A percentile compares a stretch with the other conserved stretches of the same genome.
Conservation (phyloP, 2,329 filamentous ascomycete genomes). For the Colletotrichum simmondsii region DNA sequence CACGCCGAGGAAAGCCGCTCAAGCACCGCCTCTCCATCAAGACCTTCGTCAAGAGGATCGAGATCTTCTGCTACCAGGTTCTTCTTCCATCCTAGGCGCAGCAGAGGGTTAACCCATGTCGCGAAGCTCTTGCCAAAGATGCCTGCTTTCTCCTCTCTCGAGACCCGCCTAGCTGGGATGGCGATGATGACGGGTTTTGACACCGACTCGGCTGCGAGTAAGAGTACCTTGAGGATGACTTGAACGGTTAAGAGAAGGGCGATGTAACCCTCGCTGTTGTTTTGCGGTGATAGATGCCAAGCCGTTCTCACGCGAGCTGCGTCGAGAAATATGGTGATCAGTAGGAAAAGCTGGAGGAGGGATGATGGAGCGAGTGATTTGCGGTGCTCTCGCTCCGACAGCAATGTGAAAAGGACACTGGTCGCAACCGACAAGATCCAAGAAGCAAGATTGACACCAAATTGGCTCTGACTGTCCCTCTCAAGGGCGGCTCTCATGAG, state of each 20-base stretch:
- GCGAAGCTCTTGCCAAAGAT: slow-evolving; percentile 14
- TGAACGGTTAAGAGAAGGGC: background rate
- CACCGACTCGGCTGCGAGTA: background rate
- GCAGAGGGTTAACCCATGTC: slow-evolving; percentile 14
- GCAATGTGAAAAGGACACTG: background rate
- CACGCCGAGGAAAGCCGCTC: background rate
- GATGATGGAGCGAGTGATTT: slow-evolving; percentile 6
- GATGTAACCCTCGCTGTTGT: background rate
- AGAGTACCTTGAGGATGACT: background rate
- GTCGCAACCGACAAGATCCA: background rate
- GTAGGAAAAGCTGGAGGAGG: slow-evolving; percentile 2
- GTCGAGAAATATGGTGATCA: background rate
- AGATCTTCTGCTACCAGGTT: slow-evolving; percentile 7
- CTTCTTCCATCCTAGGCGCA: slow-evolving; percentile 3
- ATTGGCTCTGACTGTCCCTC: background rate
- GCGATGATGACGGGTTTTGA: background rate
- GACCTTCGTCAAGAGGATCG: slow-evolving; percentile 6
- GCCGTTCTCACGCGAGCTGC: background rate
- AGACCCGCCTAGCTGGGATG: background rate
- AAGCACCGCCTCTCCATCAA: background rate
- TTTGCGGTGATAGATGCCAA: background rate
- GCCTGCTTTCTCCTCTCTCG: slow-evolving; percentile 2
- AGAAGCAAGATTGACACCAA: background rate
- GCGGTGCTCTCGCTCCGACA: background rate
- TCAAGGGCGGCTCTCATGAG: background rate